These are phyloP conservation scores for Malus sylvestris DNA, from an alignment of 306 rosid genomes.

Conservation along the genomic window DNA sequence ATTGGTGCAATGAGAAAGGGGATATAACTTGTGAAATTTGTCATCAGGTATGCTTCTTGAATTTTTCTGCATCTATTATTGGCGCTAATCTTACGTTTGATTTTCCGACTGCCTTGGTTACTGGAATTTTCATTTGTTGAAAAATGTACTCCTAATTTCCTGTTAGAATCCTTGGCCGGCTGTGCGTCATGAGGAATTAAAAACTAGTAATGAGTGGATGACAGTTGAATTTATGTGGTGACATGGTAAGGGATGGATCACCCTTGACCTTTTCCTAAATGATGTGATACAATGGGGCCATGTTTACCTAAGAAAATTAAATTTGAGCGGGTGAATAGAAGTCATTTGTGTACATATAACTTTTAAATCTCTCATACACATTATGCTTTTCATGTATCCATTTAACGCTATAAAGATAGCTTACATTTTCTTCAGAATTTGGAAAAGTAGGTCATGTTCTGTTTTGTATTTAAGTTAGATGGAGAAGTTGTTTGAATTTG, in stretches of 20 bases:
- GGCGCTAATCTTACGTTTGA: not conserved
- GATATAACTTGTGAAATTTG: constrained; percentile 92
- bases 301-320: not conserved
- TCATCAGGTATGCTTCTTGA: constrained; percentile 62
- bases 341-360: not conserved
- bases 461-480: not conserved
- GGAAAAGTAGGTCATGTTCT: not conserved
- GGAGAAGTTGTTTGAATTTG: not conserved
- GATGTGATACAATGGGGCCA: not conserved
- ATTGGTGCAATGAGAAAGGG: constrained; percentile 98
- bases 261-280: not conserved
- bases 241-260: not conserved
- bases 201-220: not conserved
- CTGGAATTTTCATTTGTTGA: not conserved
- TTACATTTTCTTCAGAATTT: not conserved
- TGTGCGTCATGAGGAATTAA: not conserved
- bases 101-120: not conserved
- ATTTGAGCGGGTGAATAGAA: not conserved
- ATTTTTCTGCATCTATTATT: not conserved
- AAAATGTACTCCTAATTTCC: not conserved
- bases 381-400: not conserved
- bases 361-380: not conserved
- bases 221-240: not conserved
- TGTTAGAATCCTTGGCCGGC: not conserved
- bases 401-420: not conserved